phyloP scores from a whole-genome alignment of 768 basidiomycete genomes.

The Suillus occidentalis region DNA sequence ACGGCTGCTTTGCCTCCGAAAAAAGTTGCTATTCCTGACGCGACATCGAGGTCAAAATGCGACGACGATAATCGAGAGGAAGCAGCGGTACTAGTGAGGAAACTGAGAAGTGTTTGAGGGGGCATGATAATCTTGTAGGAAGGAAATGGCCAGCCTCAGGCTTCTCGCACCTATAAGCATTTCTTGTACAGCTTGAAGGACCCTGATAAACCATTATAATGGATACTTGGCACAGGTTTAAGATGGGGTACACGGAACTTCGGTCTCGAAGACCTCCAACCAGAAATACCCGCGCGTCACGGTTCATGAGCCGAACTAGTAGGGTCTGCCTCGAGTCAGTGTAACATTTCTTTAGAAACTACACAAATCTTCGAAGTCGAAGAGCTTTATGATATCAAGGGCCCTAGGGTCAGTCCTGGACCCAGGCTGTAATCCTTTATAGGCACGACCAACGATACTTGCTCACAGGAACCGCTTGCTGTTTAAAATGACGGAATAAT shows the following conservation, averaged over 20 bases:
- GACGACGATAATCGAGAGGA: background rate
- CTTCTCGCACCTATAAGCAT: background rate
- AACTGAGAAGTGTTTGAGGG: background rate
- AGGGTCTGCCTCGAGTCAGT: background rate
- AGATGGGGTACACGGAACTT: background rate
- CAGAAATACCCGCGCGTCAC: background rate
- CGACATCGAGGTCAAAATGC: slow-evolving; percentile 14
- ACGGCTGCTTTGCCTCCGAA: slow-evolving; percentile 34
- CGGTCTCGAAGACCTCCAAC: background rate
- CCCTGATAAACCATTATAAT: background rate
- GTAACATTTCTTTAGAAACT: background rate
- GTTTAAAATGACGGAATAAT: background rate
- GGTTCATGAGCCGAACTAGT: background rate
- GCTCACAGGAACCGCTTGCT: background rate
- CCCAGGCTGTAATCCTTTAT: background rate
- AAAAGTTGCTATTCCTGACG: slow-evolving; percentile 24
- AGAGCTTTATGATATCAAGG: background rate
- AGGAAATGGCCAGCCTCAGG: background rate
- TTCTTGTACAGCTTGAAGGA: background rate
- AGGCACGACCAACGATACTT: background rate
- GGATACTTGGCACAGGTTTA: background rate
- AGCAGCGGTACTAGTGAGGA: background rate
- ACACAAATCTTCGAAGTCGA: background rate
- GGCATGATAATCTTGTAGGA: background rate
- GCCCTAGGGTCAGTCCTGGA: background rate